Conservation (phyloP, 257 asterid genomes). For the Cynanchum wilfordii region DNA sequence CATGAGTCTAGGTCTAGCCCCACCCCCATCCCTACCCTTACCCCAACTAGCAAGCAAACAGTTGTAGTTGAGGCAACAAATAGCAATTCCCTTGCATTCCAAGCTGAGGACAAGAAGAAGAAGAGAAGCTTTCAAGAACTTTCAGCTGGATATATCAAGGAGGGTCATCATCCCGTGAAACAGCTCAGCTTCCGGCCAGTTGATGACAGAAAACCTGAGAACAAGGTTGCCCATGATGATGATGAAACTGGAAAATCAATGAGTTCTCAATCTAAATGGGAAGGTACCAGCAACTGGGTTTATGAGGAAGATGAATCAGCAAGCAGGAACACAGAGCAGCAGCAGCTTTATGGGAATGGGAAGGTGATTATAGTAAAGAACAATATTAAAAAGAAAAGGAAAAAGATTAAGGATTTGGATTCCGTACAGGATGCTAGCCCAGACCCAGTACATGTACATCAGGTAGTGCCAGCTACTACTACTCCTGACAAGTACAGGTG, state of each 20-base stretch:
- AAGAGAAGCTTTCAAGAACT: neutral
- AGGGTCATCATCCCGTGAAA: neutral
- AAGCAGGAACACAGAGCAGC: slow-evolving; percentile 7
- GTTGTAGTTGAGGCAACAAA: slow-evolving; percentile 23
- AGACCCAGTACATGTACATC: neutral
- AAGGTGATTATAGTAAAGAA: slow-evolving; percentile 14
- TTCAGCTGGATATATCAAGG: neutral
- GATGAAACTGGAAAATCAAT: slow-evolving; percentile 1
- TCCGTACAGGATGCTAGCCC: slow-evolving; percentile 17
- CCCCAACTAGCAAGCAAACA: neutral
- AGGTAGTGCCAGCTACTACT: neutral
- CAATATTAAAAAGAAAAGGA: slow-evolving; percentile 29
- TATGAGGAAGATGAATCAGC: slow-evolving; percentile 2
- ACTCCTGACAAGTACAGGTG: slow-evolving; percentile 31
- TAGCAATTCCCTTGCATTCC: slow-evolving; percentile 18
- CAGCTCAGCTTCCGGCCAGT: slow-evolving; percentile 1
- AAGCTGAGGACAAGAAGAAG: slow-evolving; percentile 12
- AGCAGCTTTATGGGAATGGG: neutral
- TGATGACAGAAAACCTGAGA: neutral
- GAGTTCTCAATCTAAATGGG: neutral
- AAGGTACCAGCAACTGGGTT: neutral
- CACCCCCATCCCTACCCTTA: too few relatives aligned
- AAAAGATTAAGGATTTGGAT: slow-evolving; percentile 31
- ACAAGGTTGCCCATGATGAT: neutral
- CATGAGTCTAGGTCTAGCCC: neutral